Evolutionary conservation across 805 yeast genomes (phyloP), one percentile per base, ranked within the genome.

Genomic region (Priceomyces carsonii): DNA sequence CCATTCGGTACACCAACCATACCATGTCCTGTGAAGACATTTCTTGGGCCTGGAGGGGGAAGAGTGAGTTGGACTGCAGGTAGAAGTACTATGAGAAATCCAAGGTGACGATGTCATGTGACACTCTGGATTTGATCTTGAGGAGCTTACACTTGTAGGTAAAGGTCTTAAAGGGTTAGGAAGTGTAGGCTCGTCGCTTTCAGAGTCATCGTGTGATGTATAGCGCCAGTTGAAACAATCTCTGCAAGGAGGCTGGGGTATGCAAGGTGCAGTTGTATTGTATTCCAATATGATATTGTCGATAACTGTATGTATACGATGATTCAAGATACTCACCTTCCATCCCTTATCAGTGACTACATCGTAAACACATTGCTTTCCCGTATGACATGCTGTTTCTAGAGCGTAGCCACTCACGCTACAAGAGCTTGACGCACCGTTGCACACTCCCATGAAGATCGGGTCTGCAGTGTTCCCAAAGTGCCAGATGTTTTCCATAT

Each of bases 401-500:
- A 93, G 82, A 8, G 98, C 99, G 59, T 88, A 93, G 0, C 99
- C 99, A 1, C 86, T 96, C 6, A 87, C 71, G 40, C 91, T 81
- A 59, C 99, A 93, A 1, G 90, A 62, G 0, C 95, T 82, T 3
- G 91, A 79, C 1, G 93, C 95, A 7, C 99, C 99, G 52, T 85
- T 89, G 57, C 99, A 93, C 6, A 88, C 90, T 0, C 99, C 99
- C 91, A 90, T 84, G 52, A 73, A 93, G 2, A 93, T 86, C 1
- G 99, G 99, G 57, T 93, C 99, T 0, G 96, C 98, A 2, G 93
- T 93, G 57, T 93, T 91, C 3, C 99, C 99, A 54, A 93, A 66
- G 56, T 93, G 97, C 95, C 95, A 93, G 7, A 93, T 76, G 44
- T 86, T 82, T 50, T 90, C 97, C 61, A 78, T 65, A 49, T 81